A percentile compares a stretch with the other conserved stretches of the same genome.
These are phyloP conservation scores for Neofusicoccum umdonicola DNA, from an alignment of 2,329 filamentous ascomycete species.

Conservation along the genomic window DNA sequence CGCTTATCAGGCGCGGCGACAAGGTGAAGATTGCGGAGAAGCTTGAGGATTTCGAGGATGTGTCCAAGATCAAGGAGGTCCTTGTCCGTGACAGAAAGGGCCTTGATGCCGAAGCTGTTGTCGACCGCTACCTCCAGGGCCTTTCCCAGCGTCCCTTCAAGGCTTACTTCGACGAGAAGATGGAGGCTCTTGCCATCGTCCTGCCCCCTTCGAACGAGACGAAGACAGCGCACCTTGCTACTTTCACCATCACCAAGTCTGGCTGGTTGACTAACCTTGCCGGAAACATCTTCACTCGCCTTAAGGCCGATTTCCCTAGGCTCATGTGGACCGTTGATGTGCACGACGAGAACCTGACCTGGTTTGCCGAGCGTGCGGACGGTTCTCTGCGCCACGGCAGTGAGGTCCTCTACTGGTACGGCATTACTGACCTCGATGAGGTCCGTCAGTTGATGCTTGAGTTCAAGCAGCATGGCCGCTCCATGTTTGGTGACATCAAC, in stretches of 20 bases:
- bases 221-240: constrained; percentile 77
- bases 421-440: constrained; percentile 76
- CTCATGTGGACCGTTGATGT: constrained; percentile 96
- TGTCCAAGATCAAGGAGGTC: constrained; percentile 75
- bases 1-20: constrained; percentile 85
- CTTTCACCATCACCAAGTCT: constrained; percentile 88
- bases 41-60: constrained; percentile 71
- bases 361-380: constrained; percentile 97
- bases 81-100: constrained; percentile 79
- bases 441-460: constrained; percentile 81
- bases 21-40: constrained; percentile 75
- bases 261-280: constrained; percentile 94
- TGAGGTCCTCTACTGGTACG: constrained; percentile 85
- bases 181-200: constrained; percentile 90
- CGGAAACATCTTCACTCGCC: constrained; percentile 89
- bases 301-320: constrained; percentile 90
- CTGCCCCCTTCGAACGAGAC: constrained; percentile 68
- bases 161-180: constrained; percentile 89
- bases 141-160: constrained; percentile 78
- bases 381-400: constrained; percentile 83
- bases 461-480: constrained; percentile 76
- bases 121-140: constrained; percentile 81
- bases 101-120: constrained; percentile 76
- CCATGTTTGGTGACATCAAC: constrained; percentile 87
- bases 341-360: constrained; percentile 93